phyloP scores from a whole-genome alignment of 768 basidiomycete species.

The Lanmaoa rubissima region DNA sequence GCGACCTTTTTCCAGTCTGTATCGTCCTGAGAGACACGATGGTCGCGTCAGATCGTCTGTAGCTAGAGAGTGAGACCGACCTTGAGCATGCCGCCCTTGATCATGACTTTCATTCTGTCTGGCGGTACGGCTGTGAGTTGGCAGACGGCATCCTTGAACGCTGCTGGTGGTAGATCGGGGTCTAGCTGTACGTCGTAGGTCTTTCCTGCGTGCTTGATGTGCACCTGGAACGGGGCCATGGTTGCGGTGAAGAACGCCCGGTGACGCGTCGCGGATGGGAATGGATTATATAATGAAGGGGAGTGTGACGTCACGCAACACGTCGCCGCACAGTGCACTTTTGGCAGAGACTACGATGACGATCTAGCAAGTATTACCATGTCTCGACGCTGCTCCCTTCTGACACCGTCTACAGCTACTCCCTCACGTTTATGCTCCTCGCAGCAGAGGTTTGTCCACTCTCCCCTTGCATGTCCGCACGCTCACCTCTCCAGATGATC shows the following conservation, averaged over 20 bases:
- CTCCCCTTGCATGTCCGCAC: background rate
- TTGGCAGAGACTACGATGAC: slow-evolving; percentile 37
- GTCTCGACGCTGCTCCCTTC: background rate
- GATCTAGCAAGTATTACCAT: slow-evolving; percentile 37
- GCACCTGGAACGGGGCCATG: slow-evolving; percentile 72
- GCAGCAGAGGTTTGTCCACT: slow-evolving; percentile 59
- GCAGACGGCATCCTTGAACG: slow-evolving; percentile 84
- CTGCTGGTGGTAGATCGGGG: slow-evolving; percentile 60
- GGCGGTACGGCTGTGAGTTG: slow-evolving; percentile 81
- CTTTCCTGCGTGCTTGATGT: slow-evolving; percentile 91
- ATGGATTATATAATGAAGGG: slow-evolving; percentile 24
- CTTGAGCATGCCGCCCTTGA: slow-evolving; percentile 90
- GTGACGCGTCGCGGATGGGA: slow-evolving; percentile 32
- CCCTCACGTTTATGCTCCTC: slow-evolving; percentile 77
- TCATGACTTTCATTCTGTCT: slow-evolving; percentile 97
- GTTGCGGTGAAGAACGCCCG: background rate
- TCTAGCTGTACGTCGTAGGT: slow-evolving; percentile 69
- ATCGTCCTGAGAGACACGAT: slow-evolving; percentile 61
- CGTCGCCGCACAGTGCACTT: too few relatives aligned
- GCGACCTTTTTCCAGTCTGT: slow-evolving; percentile 81
- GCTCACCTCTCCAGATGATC: slow-evolving; percentile 50
- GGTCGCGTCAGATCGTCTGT: background rate
- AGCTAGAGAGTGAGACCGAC: slow-evolving; percentile 36
- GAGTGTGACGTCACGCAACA: slow-evolving; percentile 24
- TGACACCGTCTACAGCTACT: slow-evolving; percentile 49